Percentiles rank a stretch among this genome's conserved stretches.
phyloP scores from a whole-genome alignment of 257 asterid genomes.

The Solanum sitiens region DNA sequence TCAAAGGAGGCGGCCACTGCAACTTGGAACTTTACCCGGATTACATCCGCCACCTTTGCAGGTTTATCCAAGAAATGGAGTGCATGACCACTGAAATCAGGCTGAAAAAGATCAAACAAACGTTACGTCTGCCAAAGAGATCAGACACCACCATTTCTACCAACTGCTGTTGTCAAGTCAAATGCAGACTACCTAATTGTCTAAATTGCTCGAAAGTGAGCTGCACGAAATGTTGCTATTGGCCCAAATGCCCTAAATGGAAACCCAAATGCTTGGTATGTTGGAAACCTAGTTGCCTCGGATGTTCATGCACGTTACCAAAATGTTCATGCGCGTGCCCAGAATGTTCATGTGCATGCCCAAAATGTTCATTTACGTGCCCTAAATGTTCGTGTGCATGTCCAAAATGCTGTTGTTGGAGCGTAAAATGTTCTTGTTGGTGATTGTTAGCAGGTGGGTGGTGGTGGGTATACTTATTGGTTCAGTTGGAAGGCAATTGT shows the following conservation, averaged over 20 bases:
- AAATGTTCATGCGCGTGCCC: constrained; percentile 51
- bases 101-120: constrained; percentile 54
- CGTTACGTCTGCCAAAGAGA: constrained; percentile 24
- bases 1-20: constrained; percentile 99
- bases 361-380: constrained; percentile 51
- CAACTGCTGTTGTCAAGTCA: constrained; percentile 38
- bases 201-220: constrained; percentile 19
- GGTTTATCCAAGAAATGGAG: constrained; percentile 87
- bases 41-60: constrained; percentile 77
- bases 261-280: constrained; percentile 18
- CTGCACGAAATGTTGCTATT: constrained; percentile 31
- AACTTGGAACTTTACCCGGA: constrained; percentile 97
- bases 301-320: constrained; percentile 27
- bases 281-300: constrained; percentile 19
- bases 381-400: constrained; percentile 21
- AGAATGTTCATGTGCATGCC: constrained; percentile 58
- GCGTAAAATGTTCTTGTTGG: constrained; percentile 21
- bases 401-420: constrained; percentile 19
- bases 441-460: constrained; percentile 2
- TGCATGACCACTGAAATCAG: constrained; percentile 54
- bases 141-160: constrained; percentile 11
- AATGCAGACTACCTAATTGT: constrained; percentile 35
- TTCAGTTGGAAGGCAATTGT: constrained; percentile 22
- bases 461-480: constrained; percentile 28
- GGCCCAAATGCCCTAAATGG: constrained; percentile 32